Evolutionary conservation across 2,329 filamentous ascomycete genomes (phyloP), one percentile per base, ranked within the genome.

Genomic region (Pyricularia sp.): DNA sequence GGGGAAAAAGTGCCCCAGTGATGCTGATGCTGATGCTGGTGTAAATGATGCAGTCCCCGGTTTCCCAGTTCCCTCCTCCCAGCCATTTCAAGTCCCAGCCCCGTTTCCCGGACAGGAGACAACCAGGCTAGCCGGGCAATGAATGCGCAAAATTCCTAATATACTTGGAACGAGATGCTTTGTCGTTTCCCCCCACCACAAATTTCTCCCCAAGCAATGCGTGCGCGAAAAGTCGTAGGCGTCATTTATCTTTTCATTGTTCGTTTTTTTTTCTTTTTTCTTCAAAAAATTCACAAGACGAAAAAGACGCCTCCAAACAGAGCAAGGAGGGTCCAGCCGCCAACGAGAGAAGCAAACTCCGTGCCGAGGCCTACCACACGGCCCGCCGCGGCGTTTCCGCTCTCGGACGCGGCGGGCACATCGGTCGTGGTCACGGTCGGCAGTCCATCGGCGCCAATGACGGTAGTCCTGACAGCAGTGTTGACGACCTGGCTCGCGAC

Each of bases 401-500:
- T 31, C 36, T 55, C 50, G 14, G 68, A 25, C 61, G 33, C 17
- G 7, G 23, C 17, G 12, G 65, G 26, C 50, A 55, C 65, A 14
- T 33, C 28, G 26, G 36, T 33, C 25, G 26, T n/a, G 36, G 70
- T 67, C 7, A 55, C 63, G 23, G 68, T 68, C n/a, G 67, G 68
- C 42, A 50, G 26, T 3, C 64, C 36, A 67, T 30, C 61, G 14
- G 66, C n/a, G 28, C 68, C 67, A 9, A 58, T 64, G 59, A 65
- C 65, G 6, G 64, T 65, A 4, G 59, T 25, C 58, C 12, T 23
- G 23, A 65, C n/a, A 26, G 67, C 71, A 3, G 71, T 72, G 69
- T 74, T 73, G n/a, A 59, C n/a, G 4, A 64, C 58, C 72, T 79
- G 79, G 68, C 79, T 77, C 55, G 74, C 74, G 68, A 84, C 82